phyloP scores from a whole-genome alignment of 257 asterid species.

The Nicotiana tomentosiformis region DNA sequence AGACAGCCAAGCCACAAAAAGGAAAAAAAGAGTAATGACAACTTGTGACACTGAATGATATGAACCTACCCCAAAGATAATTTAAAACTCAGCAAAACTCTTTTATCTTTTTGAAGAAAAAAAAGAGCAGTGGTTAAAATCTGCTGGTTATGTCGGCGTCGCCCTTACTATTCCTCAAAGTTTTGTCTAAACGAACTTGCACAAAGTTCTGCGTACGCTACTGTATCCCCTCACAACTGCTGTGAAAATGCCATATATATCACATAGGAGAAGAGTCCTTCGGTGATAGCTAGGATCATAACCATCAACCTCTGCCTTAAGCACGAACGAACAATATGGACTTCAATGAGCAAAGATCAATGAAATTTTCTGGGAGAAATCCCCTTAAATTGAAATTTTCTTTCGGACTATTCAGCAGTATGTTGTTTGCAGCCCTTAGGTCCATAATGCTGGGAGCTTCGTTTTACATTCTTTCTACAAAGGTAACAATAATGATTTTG shows the following conservation, averaged over 20 bases:
- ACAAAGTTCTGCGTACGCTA: background rate
- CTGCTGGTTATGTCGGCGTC: background rate
- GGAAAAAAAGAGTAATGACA: background rate
- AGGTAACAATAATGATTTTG: conserved; percentile 81
- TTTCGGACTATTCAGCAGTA: conserved; percentile 32
- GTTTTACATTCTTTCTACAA: conserved; percentile 62
- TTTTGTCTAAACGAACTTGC: background rate
- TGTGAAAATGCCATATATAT: background rate
- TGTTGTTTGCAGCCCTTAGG: conserved; percentile 95
- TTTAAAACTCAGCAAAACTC: background rate
- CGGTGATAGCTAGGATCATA: background rate
- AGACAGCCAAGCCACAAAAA: background rate
- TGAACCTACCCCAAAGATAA: background rate
- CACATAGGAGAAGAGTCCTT: background rate
- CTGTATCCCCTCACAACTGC: background rate
- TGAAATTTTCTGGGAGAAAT: background rate
- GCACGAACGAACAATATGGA: background rate
- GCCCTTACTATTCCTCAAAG: too few relatives aligned
- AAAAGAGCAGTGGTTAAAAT: background rate
- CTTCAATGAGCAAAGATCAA: background rate
- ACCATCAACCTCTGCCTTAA: background rate
- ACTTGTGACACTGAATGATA: background rate
- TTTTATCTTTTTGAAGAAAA: background rate
- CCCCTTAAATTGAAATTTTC: conserved; percentile 35
- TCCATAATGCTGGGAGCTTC: conserved; percentile 64